Evolutionary conservation across 1,284 basidiomycete genomes (phyloP).

Genomic region (Ceratorhiza oryzae-sativae): DNA sequence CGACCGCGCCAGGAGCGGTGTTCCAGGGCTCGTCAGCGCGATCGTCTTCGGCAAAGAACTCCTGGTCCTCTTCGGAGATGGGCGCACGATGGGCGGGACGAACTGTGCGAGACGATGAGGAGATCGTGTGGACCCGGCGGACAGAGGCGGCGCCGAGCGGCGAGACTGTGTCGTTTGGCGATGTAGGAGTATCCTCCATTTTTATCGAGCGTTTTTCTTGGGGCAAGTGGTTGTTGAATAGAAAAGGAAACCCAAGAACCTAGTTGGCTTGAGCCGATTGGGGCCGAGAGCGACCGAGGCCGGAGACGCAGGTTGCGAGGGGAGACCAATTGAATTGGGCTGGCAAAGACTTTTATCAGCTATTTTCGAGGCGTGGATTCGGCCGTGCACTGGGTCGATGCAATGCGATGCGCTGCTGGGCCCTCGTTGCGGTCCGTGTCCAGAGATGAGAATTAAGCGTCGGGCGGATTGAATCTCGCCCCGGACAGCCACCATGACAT

Average conservation of each 20-base stretch:
- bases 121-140: conserved; percentile 81
- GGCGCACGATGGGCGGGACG: conserved; percentile 65
- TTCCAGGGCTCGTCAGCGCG: conserved; percentile 75
- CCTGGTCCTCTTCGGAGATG: conserved; percentile 72
- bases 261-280: background rate
- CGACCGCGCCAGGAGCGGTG: conserved; percentile 71
- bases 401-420: background rate
- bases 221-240: conserved; percentile 10
- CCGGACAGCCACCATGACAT: conserved; percentile 1
- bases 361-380: too few relatives aligned
- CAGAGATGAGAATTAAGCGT: background rate
- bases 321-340: too few relatives aligned
- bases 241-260: conserved; percentile 8
- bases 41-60: conserved; percentile 74
- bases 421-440: background rate
- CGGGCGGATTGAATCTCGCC: background rate
- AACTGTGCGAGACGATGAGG: conserved; percentile 71
- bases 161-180: conserved; percentile 34
- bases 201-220: background rate
- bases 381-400: background rate
- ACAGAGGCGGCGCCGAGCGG: conserved; percentile 51
- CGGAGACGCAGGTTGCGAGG: background rate
- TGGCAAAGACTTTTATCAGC: too few relatives aligned
- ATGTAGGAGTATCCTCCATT: conserved; percentile 28
- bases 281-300: background rate